These are phyloP conservation scores for Globisporangium perplexum DNA, from an alignment of 352 stramenopile species.

Conservation along the genomic window DNA sequence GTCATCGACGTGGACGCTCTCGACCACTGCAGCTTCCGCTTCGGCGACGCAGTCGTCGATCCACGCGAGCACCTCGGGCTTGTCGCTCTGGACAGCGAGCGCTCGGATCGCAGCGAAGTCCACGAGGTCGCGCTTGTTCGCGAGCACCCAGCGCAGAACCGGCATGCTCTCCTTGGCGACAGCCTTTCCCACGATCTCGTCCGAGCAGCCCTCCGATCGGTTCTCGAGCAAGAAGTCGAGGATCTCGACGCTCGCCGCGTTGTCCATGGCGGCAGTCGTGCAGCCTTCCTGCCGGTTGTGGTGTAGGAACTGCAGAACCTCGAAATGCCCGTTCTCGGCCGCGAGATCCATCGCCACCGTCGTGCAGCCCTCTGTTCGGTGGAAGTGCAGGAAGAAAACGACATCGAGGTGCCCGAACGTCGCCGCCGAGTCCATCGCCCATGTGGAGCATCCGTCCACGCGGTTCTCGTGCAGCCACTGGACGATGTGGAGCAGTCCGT, in stretches of 20 bases:
- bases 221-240: conserved; percentile 2
- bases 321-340: conserved; percentile 3
- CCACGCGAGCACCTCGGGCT: conserved; percentile 3
- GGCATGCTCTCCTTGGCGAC: neutral
- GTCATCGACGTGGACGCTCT: neutral
- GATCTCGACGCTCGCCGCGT: conserved; percentile 4
- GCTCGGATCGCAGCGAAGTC: neutral
- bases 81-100: neutral
- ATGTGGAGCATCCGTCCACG: conserved; percentile 3
- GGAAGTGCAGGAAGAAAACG: conserved; percentile 5
- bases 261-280: conserved; percentile 4
- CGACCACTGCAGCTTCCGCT: neutral
- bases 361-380: conserved; percentile 4
- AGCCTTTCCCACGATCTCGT: conserved; percentile 4
- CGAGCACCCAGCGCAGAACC: conserved; percentile 1
- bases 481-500: conserved; percentile 1
- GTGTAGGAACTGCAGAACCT: conserved; percentile 6
- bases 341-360: conserved; percentile 7
- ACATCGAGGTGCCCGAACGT: conserved; percentile 1
- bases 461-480: conserved; percentile 6
- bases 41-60: neutral
- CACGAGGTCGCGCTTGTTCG: conserved; percentile 5
- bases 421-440: conserved; percentile 4
- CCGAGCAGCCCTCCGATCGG: conserved; percentile 3
- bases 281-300: conserved; percentile 7